Evolutionary conservation across 108 stramenopile species (phyloP).

Genomic region (Cyclotella sp.): DNA sequence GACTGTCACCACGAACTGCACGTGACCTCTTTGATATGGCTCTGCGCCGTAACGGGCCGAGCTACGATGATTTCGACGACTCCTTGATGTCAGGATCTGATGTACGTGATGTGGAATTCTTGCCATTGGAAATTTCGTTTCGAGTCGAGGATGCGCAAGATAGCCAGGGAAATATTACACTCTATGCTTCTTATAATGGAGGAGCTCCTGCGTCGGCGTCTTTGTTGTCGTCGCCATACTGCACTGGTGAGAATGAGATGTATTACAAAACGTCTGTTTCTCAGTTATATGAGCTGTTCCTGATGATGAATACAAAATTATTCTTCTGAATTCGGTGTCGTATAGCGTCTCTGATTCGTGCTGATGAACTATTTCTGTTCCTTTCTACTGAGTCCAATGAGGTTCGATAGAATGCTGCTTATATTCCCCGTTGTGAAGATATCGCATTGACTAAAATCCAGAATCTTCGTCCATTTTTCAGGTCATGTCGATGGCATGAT

Average conservation of each 20-base stretch:
- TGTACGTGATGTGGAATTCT: neutral
- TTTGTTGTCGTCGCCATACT: too few relatives aligned
- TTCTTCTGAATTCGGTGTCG: constrained; percentile 2
- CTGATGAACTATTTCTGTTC: constrained; percentile 54
- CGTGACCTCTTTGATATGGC: neutral
- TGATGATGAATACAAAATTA: too few relatives aligned
- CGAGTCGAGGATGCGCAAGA: neutral
- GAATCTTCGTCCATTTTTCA: neutral
- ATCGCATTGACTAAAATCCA: too few relatives aligned
- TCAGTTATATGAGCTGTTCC: too few relatives aligned
- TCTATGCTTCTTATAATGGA: constrained; percentile 78
- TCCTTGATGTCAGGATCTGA: neutral
- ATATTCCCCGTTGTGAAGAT: neutral
- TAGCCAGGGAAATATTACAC: constrained; percentile 11
- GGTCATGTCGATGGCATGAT: constrained; percentile 32
- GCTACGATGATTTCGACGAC: neutral
- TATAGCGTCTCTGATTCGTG: constrained; percentile 26
- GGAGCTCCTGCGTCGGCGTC: constrained; percentile 45
- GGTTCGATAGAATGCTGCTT: neutral
- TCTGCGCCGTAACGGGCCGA: neutral
- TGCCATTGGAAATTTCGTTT: too few relatives aligned
- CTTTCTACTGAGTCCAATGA: constrained; percentile 60
- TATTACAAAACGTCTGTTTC: too few relatives aligned
- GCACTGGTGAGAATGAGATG: too few relatives aligned
- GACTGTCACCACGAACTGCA: constrained; percentile 3